Evolutionary conservation across 2,329 filamentous ascomycete species (phyloP), one percentile per base, ranked within the genome.

Genomic region (Aaosphaeria pasadenensis): DNA sequence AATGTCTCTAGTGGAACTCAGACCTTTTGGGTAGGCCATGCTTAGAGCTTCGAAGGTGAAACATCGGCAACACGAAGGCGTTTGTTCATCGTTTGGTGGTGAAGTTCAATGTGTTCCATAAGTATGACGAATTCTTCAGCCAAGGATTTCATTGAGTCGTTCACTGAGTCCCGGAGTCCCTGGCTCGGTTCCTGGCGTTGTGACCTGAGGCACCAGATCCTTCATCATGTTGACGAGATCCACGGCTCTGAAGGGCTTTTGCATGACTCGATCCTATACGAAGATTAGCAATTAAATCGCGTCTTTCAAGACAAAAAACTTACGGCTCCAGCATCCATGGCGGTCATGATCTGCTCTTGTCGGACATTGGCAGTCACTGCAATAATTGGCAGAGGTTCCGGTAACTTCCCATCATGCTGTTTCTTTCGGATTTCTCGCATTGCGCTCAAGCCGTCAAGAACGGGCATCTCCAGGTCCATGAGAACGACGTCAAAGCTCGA

Each of bases 401-500:
- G 36, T 7, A 58, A 29, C 13, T 58, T 54, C 4, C 55, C 53
- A 4, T 74, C 69, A 1, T 6, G 17, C 30, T 46, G 28, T 4
- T 32, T 28, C 30, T 52, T 45, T 28, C 46, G 70, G 17, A 82
- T 81, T 46, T 67, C 69, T 7, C 70, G 67, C 6, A 78, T 81
- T 0, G 64, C 63, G 6, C 54, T 57, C 29, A 67, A 42, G 0
- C 64, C 66, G 44, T 82, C 74, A 54, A 83, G 75, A 4, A 81
- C 67, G 0, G 80, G 80, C 80, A 83, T 83, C 60, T 71, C 76
- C 5, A 81, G 74, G 52, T 83, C 80, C 74, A 77, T 71, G 13
- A 72, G 58, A 1, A 71, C 60, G 9, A 66, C 58, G 36, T 69
- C 64, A 30, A 69, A 66, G 1, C 42, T 49, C 13, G 57, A 47